phyloP scores from a whole-genome alignment of 2,329 filamentous ascomycete species.

The Bipolaris oryzae region DNA sequence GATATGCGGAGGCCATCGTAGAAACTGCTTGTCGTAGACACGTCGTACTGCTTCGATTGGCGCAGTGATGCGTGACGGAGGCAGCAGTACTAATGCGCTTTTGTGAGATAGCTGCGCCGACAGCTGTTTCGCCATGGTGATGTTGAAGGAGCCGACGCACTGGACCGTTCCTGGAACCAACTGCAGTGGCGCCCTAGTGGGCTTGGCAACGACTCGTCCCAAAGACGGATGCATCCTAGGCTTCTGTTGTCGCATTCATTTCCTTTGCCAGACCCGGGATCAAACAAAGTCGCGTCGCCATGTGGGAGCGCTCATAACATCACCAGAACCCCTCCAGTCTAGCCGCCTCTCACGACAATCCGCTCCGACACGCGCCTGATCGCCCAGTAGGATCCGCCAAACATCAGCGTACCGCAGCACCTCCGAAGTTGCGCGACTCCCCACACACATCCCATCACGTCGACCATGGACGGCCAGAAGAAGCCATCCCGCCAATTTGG shows the following conservation, averaged over 20 bases:
- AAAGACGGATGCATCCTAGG: conserved; percentile 21
- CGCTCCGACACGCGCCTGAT: conserved; percentile 20
- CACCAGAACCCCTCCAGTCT: conserved; percentile 4
- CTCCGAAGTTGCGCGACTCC: conserved; percentile 23
- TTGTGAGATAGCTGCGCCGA: conserved; percentile 33
- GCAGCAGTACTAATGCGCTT: conserved; percentile 34
- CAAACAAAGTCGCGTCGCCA: conserved; percentile 35
- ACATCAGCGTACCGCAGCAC: conserved; percentile 30
- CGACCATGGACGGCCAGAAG: conserved; percentile 42
- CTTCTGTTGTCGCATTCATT: conserved; percentile 25
- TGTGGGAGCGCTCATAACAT: conserved; percentile 36
- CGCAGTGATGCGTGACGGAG: conserved; percentile 25
- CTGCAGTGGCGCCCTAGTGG: conserved; percentile 11
- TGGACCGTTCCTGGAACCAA: background rate
- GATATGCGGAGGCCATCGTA: conserved; percentile 41
- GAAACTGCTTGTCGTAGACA: conserved; percentile 33
- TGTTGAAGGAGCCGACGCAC: background rate
- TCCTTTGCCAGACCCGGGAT: conserved; percentile 19
- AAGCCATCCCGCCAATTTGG: conserved; percentile 60
- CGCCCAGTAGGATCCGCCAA: conserved; percentile 18
- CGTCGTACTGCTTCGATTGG: conserved; percentile 36
- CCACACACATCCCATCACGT: conserved; percentile 9
- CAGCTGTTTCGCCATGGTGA: conserved; percentile 21
- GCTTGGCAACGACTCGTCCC: conserved; percentile 25
- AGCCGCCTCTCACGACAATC: conserved; percentile 21